phyloP scores from a whole-genome alignment of 2,329 filamentous ascomycete genomes.

The Monilinia fructicola region DNA sequence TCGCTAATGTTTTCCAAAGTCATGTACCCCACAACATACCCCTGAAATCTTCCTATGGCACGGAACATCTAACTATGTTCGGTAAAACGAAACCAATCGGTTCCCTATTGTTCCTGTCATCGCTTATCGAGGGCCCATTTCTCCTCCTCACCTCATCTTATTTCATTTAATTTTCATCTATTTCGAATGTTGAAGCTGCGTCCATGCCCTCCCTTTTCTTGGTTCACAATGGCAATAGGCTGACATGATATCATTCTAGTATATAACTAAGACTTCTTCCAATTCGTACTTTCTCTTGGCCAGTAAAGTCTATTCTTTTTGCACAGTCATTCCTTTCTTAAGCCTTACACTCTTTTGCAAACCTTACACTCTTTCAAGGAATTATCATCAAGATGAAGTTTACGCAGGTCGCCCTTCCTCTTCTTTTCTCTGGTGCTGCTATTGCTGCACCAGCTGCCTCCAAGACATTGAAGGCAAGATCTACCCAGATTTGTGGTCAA shows the following conservation, averaged over 20 bases:
- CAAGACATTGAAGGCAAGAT: conserved; percentile 1
- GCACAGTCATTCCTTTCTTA: conserved; percentile 9
- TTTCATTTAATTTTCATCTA: conserved; percentile 20
- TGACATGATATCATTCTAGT: conserved; percentile 6
- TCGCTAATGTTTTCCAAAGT: background rate
- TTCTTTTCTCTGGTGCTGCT: conserved; percentile 19
- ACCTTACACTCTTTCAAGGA: conserved; percentile 2
- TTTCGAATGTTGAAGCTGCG: background rate
- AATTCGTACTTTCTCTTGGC: too few species aligned
- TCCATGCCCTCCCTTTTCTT: background rate
- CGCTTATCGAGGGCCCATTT: conserved; percentile 19
- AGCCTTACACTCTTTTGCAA: background rate
- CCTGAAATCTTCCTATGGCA: background rate
- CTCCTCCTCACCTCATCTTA: conserved; percentile 19
- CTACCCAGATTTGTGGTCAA: conserved; percentile 31
- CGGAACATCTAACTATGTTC: conserved; percentile 8
- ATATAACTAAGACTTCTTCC: background rate
- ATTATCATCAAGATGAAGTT: conserved; percentile 23
- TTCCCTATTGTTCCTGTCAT: background rate
- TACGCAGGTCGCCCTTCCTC: conserved; percentile 24
- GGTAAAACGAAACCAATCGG: conserved; percentile 11
- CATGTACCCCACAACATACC: conserved; percentile 11
- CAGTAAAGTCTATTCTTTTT: background rate
- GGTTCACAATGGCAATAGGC: background rate
- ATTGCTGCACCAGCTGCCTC: conserved; percentile 17